Percentiles rank a stretch among this genome's conserved stretches.
phyloP scores from a whole-genome alignment of 352 stramenopile genomes.

The Phytophthora pluvialis region DNA sequence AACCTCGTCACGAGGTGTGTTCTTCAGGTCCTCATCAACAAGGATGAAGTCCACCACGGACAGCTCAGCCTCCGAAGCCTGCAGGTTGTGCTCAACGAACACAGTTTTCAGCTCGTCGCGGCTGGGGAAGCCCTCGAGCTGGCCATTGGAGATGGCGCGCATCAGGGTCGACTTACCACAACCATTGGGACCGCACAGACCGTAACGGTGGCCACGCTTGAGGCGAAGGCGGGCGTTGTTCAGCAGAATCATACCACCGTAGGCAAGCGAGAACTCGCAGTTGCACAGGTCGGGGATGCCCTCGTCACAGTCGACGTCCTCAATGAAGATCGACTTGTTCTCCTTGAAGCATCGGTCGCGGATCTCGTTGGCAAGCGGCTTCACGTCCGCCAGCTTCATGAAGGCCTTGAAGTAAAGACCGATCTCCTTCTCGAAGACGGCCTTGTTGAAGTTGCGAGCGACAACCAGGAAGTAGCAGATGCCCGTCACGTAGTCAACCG shows the following conservation, averaged over 20 bases:
- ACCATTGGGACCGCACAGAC: conserved; percentile 94
- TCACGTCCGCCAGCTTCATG: conserved; percentile 65
- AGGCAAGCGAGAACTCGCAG: conserved; percentile 98
- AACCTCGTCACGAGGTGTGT: conserved; percentile 89
- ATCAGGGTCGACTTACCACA: conserved; percentile 97
- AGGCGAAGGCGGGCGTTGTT: conserved; percentile 92
- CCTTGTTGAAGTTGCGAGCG: conserved; percentile 94
- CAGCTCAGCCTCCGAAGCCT: conserved; percentile 89
- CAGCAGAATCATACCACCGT: conserved; percentile 93
- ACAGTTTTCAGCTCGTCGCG: conserved; percentile 95
- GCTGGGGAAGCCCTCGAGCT: conserved; percentile 97
- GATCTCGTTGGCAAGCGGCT: conserved; percentile 74
- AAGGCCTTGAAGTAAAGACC: conserved; percentile 89
- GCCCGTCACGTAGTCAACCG: conserved; percentile 89
- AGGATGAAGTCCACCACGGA: conserved; percentile 88
- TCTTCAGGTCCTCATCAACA: conserved; percentile 90
- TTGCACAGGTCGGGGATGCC: conserved; percentile 98
- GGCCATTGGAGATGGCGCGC: conserved; percentile 95
- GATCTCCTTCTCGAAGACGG: conserved; percentile 95
- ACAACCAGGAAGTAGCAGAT: conserved; percentile 90
- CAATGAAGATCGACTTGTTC: conserved; percentile 92
- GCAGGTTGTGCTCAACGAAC: conserved; percentile 97
- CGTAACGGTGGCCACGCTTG: conserved; percentile 93
- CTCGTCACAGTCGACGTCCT: conserved; percentile 97
- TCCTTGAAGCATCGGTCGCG: conserved; percentile 90